A percentile compares a stretch with the other conserved stretches of the same genome.
phyloP scores from a whole-genome alignment of 352 stramenopile genomes.

The Globisporangium cylindrosporum region DNA sequence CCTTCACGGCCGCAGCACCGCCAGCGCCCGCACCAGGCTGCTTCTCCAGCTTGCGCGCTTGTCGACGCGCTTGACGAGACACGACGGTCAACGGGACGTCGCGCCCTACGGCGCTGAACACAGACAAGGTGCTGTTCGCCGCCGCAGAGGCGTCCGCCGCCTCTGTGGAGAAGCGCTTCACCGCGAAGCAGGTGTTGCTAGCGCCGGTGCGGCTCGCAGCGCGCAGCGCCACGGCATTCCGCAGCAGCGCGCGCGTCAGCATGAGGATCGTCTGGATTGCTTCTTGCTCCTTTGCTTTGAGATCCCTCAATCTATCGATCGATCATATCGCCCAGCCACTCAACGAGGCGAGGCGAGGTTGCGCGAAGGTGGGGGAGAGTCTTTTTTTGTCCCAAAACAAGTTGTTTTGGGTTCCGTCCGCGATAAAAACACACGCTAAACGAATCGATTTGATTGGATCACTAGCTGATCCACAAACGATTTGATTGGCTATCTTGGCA shows the following conservation, averaged over 20 bases:
- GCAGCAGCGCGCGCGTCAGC: conserved; percentile 13
- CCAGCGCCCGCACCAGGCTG: conserved; percentile 19
- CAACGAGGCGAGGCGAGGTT: background rate
- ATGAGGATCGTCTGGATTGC: conserved; percentile 1
- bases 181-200: background rate
- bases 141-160: background rate
- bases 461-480: too few species aligned
- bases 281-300: conserved; percentile 6
- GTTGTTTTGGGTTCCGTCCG: too few species aligned
- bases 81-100: conserved; percentile 59
- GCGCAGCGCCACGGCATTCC: conserved; percentile 11
- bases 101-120: conserved; percentile 36
- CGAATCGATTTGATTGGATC: too few species aligned
- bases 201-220: background rate
- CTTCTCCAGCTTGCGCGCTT: conserved; percentile 45
- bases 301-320: conserved; percentile 1
- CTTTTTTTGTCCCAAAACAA: background rate
- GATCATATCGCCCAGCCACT: conserved; percentile 5
- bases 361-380: background rate
- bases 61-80: conserved; percentile 54
- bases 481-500: too few species aligned
- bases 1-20: conserved; percentile 24
- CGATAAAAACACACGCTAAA: too few species aligned
- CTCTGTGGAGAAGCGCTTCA: conserved; percentile 13
- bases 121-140: background rate